Base-by-base conservation (phyloP, 345 rosid species). In the Draba incana region DNA sequence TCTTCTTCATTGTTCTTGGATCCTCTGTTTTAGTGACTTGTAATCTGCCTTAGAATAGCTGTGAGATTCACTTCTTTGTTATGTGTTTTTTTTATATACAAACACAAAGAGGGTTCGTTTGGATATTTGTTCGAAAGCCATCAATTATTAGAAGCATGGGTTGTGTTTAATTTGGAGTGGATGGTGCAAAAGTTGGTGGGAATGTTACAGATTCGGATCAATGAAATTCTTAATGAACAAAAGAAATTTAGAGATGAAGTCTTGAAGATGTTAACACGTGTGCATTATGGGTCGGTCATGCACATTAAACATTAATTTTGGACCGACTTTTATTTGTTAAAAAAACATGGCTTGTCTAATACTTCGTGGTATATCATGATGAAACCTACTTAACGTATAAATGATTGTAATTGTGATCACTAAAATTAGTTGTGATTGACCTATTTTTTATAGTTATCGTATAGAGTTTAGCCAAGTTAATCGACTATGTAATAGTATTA, bases 121-220 rank as follows among this genome's bases (percentile, higher is more conserved):
- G 72, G 7, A 49, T 72, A 16, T 30, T 7, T 50, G 12, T 58
- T 8, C 13, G n/a, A 23, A 43, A 14, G 50, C 51, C 39, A 49
- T 11, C 12, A 43, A 51, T 24, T 57, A 49, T 47, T 72, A 66
- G 6, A 58, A 73, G 44, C 45, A 66, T 58, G 62, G 43, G 62
- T 57, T 73, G 77, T 73, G 77, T 66, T 75, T 61, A 47, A 75
- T 54, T 46, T 75, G 74, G 78, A 75, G 78, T 75, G 74, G 78
- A 68, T 74, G 30, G 78, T 61, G 51, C 51, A 27, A 67, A 53
- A 53, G 73, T 66, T 27, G 77, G 72, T 65, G 77, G 69, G 69
- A 74, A 62, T 75, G 47, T 75, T 68, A 67, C 78, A 68, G 74
- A 74, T 74, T 57, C 55, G 54, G 62, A 73, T 73, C 61, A 65